These are phyloP conservation scores for Jacaranda copaia DNA, from an alignment of 257 asterid genomes.

Conservation along the genomic window DNA sequence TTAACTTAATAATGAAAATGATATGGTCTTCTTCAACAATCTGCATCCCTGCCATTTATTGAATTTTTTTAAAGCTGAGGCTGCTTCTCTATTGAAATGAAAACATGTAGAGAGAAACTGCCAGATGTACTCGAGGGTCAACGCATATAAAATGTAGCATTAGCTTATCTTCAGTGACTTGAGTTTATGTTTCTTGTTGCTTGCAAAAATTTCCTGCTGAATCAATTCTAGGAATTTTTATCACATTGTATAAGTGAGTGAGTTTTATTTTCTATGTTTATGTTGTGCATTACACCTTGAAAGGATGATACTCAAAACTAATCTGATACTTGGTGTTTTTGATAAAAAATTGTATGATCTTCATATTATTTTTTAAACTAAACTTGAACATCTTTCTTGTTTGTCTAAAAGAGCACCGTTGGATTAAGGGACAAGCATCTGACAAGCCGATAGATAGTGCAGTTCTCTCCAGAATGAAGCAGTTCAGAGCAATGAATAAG, in stretches of 20 bases:
- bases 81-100: too few species aligned
- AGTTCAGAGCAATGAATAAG: constrained; percentile 90
- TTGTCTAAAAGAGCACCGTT: constrained; percentile 65
- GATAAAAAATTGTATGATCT: constrained; percentile 5
- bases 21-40: too few species aligned
- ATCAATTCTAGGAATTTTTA: too few species aligned
- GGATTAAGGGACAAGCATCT: constrained; percentile 84
- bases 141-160: not conserved
- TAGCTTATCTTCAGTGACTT: not conserved
- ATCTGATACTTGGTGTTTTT: not conserved
- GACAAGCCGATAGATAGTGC: constrained; percentile 89
- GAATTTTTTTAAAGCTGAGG: too few species aligned
- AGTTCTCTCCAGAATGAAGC: constrained; percentile 86
- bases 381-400: constrained; percentile 1
- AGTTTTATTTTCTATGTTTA: not conserved
- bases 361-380: constrained; percentile 14
- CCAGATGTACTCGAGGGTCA: not conserved
- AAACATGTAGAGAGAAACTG: not conserved
- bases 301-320: not conserved
- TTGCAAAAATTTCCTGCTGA: not conserved
- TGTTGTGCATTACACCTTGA: not conserved
- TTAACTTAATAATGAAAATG: too few species aligned
- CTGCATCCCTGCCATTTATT: too few species aligned
- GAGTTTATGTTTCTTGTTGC: not conserved
- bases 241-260: not conserved